These are phyloP conservation scores for Hypoxylon rickii DNA, from an alignment of 495 filamentous ascomycete genomes.

Conservation along the genomic window DNA sequence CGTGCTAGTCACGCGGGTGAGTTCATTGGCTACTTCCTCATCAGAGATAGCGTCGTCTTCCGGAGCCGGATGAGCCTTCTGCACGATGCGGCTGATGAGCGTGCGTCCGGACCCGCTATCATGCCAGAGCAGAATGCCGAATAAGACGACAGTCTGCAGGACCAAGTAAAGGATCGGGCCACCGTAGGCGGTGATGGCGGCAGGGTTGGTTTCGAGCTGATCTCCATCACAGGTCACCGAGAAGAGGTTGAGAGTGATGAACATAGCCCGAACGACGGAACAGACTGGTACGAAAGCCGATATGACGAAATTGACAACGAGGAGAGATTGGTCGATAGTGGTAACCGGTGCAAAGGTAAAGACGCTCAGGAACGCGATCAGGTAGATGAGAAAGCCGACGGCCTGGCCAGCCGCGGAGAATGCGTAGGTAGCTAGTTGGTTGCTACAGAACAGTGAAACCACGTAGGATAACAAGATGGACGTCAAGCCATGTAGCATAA, in stretches of 20 bases:
- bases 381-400: conserved; percentile 76
- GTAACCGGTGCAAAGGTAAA: conserved; percentile 68
- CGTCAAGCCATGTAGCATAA: conserved; percentile 71
- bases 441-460: conserved; percentile 66
- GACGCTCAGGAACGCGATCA: conserved; percentile 71
- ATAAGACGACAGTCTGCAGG: conserved; percentile 63
- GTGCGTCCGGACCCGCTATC: conserved; percentile 66
- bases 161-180: conserved; percentile 74
- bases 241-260: conserved; percentile 79
- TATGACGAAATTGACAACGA: conserved; percentile 70
- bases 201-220: conserved; percentile 66
- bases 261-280: conserved; percentile 69
- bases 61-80: conserved; percentile 32
- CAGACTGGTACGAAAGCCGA: conserved; percentile 70
- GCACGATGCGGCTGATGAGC: conserved; percentile 49
- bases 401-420: conserved; percentile 74
- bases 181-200: conserved; percentile 70
- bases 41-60: conserved; percentile 43
- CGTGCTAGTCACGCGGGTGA: conserved; percentile 47
- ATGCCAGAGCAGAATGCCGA: conserved; percentile 66
- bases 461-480: conserved; percentile 71
- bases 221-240: conserved; percentile 68
- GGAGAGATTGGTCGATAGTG: conserved; percentile 61
- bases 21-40: conserved; percentile 52
- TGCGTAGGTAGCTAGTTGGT: conserved; percentile 75